Percentiles rank a stretch among this genome's conserved stretches.
Evolutionary conservation across 495 filamentous ascomycete genomes (phyloP).

Genomic region (Penicillium steckii): DNA sequence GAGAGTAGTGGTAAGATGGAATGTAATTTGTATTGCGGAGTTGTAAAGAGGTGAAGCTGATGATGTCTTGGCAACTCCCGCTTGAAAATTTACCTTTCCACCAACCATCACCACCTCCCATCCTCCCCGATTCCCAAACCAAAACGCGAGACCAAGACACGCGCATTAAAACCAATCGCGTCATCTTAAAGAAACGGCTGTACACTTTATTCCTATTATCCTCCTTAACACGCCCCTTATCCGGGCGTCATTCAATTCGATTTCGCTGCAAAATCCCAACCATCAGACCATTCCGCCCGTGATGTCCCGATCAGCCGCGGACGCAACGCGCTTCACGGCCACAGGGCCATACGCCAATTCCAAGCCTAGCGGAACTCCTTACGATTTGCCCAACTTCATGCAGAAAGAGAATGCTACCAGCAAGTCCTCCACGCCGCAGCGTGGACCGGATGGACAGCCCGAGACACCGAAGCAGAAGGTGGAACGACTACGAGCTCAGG

Average conservation of each 20-base stretch:
- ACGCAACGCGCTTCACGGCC: slow-evolving; percentile 94
- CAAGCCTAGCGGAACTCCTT: slow-evolving; percentile 49
- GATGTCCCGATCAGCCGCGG: slow-evolving; percentile 87
- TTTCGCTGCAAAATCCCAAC: too few relatives aligned
- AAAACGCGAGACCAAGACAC: too few relatives aligned
- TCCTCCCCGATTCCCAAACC: slow-evolving; percentile 14
- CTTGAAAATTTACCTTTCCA: slow-evolving; percentile 43
- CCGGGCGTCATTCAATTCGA: neutral
- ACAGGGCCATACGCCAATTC: slow-evolving; percentile 84
- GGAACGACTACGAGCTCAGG: slow-evolving; percentile 76
- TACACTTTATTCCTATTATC: slow-evolving; percentile 1
- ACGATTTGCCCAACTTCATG: slow-evolving; percentile 38
- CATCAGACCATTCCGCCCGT: neutral
- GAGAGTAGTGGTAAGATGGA: too few relatives aligned
- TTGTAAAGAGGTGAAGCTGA: slow-evolving; percentile 19
- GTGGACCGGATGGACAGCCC: slow-evolving; percentile 32
- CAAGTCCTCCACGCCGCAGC: slow-evolving; percentile 18
- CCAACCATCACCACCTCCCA: slow-evolving; percentile 10
- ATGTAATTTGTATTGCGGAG: neutral
- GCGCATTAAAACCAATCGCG: too few relatives aligned
- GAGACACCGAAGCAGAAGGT: slow-evolving; percentile 94
- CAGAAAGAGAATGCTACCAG: slow-evolving; percentile 20
- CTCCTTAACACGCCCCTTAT: neutral
- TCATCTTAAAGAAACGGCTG: too few relatives aligned
- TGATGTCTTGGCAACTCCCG: slow-evolving; percentile 27